Base-by-base conservation (phyloP, 1,284 basidiomycete species). In the Trametes pubescens region DNA sequence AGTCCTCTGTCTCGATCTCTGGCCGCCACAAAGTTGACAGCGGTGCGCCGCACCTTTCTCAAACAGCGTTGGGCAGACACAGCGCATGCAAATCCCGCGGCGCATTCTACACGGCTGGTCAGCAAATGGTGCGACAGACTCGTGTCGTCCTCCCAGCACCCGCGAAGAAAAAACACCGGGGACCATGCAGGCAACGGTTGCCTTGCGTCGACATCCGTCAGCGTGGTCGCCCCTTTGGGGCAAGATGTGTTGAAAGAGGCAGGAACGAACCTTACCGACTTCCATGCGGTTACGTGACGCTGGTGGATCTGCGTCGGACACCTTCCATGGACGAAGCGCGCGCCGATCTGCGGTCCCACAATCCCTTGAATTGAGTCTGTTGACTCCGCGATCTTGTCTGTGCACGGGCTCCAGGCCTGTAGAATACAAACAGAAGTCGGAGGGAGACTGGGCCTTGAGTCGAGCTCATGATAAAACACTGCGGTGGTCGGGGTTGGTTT, bases 251-350 rank as follows among this genome's bases (percentile, higher is more conserved):
- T 11, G 7, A 18, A 51, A 40, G 40, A 49, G 34, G 51, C 21
- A 52, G 53, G 51, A n/a, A 40, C 48, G 24, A 49, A 49, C 55
- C 59, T 58, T 57, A 13, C 16, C n/a, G 26, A 37, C 58, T 59
- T 63, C 63, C 57, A 62, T 60, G 66, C 34, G 35, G 53, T 24
- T 62, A 61, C 51, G 48, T 51, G 60, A 60, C 66, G 55, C 57
- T 35, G 24, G 65, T 40, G 56, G 44, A 66, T 62, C 62, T 48
- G 32, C 38, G 9, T 49, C 37, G 9, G 21, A 44, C 54, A 34
- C 24, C 58, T 51, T 54, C 46, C 24, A 37, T 22, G n/a, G 11
- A 22, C 57, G 38, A 29, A 21, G 18, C 14, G 13, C 2, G n/a
- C 49, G 48, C 38, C 57, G 57, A 58, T 51, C 54, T 18, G 4